Evolutionary conservation across 2,329 filamentous ascomycete species (phyloP).

Genomic region (Penicillium polonicum): DNA sequence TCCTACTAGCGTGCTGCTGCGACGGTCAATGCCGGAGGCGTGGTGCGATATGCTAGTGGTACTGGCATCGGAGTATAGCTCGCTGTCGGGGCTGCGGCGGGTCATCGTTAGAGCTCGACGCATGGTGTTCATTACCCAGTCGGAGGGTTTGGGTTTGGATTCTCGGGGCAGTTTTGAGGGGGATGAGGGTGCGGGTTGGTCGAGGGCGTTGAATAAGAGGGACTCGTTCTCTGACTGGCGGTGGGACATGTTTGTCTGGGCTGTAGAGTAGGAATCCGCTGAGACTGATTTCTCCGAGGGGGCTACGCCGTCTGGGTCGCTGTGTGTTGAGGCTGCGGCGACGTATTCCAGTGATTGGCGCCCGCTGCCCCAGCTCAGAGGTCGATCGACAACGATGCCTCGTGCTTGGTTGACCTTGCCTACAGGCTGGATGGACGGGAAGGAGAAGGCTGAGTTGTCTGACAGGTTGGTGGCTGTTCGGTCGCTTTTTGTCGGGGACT

Average conservation of each 20-base stretch:
- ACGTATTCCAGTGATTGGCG: conserved; percentile 28
- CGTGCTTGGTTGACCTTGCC: conserved; percentile 20
- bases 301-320: conserved; percentile 27
- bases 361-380: conserved; percentile 26
- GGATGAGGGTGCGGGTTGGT: conserved; percentile 25
- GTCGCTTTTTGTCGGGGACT: conserved; percentile 53
- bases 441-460: conserved; percentile 50
- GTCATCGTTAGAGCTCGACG: conserved; percentile 59
- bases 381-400: conserved; percentile 21
- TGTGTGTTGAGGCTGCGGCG: conserved; percentile 21
- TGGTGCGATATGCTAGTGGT: conserved; percentile 12
- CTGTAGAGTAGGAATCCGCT: conserved; percentile 53
- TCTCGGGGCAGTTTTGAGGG: conserved; percentile 27
- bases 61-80: conserved; percentile 12
- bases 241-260: conserved; percentile 49
- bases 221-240: conserved; percentile 54
- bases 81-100: conserved; percentile 28
- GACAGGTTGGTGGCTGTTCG: conserved; percentile 58
- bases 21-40: conserved; percentile 32
- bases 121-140: conserved; percentile 70
- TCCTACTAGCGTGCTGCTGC: conserved; percentile 25
- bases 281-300: conserved; percentile 42
- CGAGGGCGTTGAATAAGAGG: conserved; percentile 48
- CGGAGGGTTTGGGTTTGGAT: conserved; percentile 53
- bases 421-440: conserved; percentile 33